A percentile compares a stretch with the other conserved stretches of the same genome.
phyloP scores from a whole-genome alignment of 1,139 yeast genomes.

The Suhomyces chickasaworum region DNA sequence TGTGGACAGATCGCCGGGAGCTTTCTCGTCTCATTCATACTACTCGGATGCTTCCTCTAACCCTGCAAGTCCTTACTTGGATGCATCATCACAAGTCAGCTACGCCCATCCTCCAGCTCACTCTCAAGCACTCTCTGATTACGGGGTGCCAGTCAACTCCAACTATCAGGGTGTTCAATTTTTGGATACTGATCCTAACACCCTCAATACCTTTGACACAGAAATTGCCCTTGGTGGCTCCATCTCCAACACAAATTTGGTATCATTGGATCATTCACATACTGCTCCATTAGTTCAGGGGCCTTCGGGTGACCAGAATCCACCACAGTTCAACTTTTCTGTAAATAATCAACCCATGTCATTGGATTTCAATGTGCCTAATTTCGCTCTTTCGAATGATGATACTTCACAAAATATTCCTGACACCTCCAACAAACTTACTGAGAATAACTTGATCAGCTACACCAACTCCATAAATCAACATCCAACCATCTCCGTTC shows the following conservation, averaged over 20 bases:
- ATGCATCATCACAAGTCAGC: conserved; percentile 40
- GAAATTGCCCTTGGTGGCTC: conserved; percentile 48
- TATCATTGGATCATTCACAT: conserved; percentile 9
- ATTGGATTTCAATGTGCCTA: conserved; percentile 9
- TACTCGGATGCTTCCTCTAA: conserved; percentile 43
- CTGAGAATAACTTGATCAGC: conserved; percentile 32
- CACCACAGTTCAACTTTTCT: conserved; percentile 19
- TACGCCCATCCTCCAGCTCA: conserved; percentile 15
- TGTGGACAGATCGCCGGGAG: conserved; percentile 18
- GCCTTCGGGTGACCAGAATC: conserved; percentile 5
- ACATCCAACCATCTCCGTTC: conserved; percentile 31
- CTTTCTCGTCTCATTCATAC: conserved; percentile 27
- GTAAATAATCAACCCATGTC: conserved; percentile 18
- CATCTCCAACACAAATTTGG: conserved; percentile 40
- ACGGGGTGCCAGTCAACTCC: background rate
- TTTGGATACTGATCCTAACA: conserved; percentile 16
- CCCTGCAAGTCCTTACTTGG: conserved; percentile 43
- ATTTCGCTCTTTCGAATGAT: conserved; percentile 11
- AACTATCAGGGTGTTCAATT: conserved; percentile 9
- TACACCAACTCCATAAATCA: conserved; percentile 22
- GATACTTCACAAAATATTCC: conserved; percentile 27
- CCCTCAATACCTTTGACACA: conserved; percentile 27
- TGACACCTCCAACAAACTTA: conserved; percentile 21
- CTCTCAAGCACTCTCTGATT: conserved; percentile 8
- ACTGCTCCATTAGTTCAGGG: background rate